Evolutionary conservation across 768 basidiomycete genomes (phyloP).

Genomic region (Amanita fuliginea): DNA sequence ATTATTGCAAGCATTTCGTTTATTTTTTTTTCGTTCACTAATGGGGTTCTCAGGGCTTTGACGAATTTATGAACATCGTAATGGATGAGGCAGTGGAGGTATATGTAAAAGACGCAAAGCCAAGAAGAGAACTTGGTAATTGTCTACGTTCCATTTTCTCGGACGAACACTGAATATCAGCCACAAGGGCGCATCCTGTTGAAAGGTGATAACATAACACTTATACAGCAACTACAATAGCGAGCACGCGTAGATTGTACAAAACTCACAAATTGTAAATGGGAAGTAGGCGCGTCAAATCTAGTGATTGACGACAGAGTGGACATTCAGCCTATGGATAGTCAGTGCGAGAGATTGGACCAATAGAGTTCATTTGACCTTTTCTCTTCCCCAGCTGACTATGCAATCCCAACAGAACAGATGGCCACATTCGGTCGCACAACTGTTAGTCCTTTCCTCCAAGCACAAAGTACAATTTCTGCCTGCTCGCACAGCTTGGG

Average conservation of each 20-base stretch:
- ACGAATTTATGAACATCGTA: slow-evolving; percentile 99
- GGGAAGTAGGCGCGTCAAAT: slow-evolving; percentile 58
- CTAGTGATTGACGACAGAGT: slow-evolving; percentile 69
- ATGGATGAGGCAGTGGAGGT: slow-evolving; percentile 91
- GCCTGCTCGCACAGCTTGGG: slow-evolving; percentile 37
- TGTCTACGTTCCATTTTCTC: slow-evolving; percentile 12
- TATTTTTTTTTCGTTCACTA: slow-evolving; percentile 6
- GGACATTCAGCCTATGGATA: slow-evolving; percentile 67
- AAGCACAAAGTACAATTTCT: slow-evolving; percentile 77
- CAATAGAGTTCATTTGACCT: slow-evolving; percentile 31
- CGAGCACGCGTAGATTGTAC: neutral
- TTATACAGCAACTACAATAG: slow-evolving; percentile 59
- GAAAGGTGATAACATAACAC: slow-evolving; percentile 98
- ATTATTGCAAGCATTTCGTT: slow-evolving; percentile 68
- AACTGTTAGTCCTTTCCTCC: slow-evolving; percentile 74
- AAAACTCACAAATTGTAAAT: slow-evolving; percentile 67
- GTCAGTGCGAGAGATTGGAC: neutral
- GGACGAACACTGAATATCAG: slow-evolving; percentile 5
- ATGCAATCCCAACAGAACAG: slow-evolving; percentile 88
- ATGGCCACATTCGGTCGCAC: slow-evolving; percentile 83
- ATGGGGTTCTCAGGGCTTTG: slow-evolving; percentile 64
- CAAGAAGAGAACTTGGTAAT: slow-evolving; percentile 71
- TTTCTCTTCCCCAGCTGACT: slow-evolving; percentile 81
- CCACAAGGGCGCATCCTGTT: slow-evolving; percentile 80
- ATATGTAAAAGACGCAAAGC: slow-evolving; percentile 82